phyloP scores from a whole-genome alignment of 148 eudicot genomes.

The Vaccinium corymbosum region DNA sequence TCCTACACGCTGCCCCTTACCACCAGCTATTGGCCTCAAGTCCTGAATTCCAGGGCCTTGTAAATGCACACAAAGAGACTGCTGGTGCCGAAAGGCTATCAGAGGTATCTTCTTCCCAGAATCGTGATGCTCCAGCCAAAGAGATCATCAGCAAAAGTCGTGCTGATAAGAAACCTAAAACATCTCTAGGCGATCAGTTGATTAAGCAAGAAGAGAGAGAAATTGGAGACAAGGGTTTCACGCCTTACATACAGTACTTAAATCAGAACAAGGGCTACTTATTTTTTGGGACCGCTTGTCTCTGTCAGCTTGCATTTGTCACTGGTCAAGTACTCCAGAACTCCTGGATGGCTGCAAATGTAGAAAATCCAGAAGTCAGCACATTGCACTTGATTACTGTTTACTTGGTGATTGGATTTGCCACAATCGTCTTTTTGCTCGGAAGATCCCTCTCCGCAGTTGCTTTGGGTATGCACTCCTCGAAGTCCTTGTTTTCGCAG shows the following conservation, averaged over 20 bases:
- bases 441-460: slow-evolving; percentile 54
- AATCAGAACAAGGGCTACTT: slow-evolving; percentile 65
- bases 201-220: slow-evolving; percentile 84
- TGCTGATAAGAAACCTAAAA: slow-evolving; percentile 28
- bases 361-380: slow-evolving; percentile 60
- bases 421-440: slow-evolving; percentile 45
- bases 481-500: slow-evolving; percentile 67
- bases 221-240: slow-evolving; percentile 74
- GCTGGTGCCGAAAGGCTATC: slow-evolving; percentile 60
- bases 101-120: slow-evolving; percentile 29
- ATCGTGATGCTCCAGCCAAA: slow-evolving; percentile 24
- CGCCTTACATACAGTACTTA: slow-evolving; percentile 66
- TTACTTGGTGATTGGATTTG: slow-evolving; percentile 61
- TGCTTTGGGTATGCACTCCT: slow-evolving; percentile 63
- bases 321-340: slow-evolving; percentile 65
- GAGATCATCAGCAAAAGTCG: slow-evolving; percentile 43
- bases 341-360: slow-evolving; percentile 89
- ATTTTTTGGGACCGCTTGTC: slow-evolving; percentile 41
- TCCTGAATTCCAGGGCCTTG: slow-evolving; percentile 66
- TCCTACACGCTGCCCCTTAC: slow-evolving; percentile 60
- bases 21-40: slow-evolving; percentile 55
- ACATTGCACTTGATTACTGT: slow-evolving; percentile 57
- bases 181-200: slow-evolving; percentile 51
- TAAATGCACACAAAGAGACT: slow-evolving; percentile 87
- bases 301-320: slow-evolving; percentile 48